A percentile compares a stretch with the other conserved stretches of the same genome.
These are phyloP conservation scores for Neofusicoccum kwambonambiense DNA, from an alignment of 2,329 filamentous ascomycete genomes.

Conservation along the genomic window DNA sequence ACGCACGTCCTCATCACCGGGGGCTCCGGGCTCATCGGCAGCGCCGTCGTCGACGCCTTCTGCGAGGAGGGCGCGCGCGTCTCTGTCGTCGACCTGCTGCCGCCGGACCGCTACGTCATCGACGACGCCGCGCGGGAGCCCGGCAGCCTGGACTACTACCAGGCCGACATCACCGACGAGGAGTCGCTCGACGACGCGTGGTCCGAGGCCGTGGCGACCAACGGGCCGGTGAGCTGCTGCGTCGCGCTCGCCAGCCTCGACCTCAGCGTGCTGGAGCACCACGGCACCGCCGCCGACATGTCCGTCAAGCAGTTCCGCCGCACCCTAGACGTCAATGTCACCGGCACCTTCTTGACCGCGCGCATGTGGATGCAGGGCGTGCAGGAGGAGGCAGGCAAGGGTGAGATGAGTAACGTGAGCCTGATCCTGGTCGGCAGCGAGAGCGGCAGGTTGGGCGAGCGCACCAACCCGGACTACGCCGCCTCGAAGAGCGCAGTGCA, in stretches of 20 bases:
- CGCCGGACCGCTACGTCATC: background rate
- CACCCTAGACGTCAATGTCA: constrained; percentile 46
- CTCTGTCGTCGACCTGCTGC: constrained; percentile 35
- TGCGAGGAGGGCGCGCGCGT: constrained; percentile 41
- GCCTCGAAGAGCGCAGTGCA: constrained; percentile 49
- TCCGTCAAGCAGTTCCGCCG: constrained; percentile 39
- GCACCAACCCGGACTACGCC: constrained; percentile 46
- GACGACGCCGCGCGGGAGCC: background rate
- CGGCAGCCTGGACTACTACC: constrained; percentile 19
- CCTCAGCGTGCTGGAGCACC: constrained; percentile 40
- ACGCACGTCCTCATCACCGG: constrained; percentile 45
- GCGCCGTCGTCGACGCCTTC: constrained; percentile 41
- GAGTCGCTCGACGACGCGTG: constrained; percentile 36
- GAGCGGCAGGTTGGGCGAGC: constrained; percentile 45
- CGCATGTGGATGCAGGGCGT: constrained; percentile 44
- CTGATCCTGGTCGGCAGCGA: constrained; percentile 49
- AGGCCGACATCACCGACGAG: constrained; percentile 39
- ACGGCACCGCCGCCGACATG: constrained; percentile 40
- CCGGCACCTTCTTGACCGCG: constrained; percentile 37
- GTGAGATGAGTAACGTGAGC: constrained; percentile 36
- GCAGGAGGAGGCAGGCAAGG: background rate
- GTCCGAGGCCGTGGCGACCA: constrained; percentile 29
- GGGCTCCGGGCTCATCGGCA: constrained; percentile 49
- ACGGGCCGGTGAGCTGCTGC: constrained; percentile 41
- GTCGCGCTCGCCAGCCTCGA: constrained; percentile 47